Conservation (phyloP, 2,329 filamentous ascomycete genomes). For the Fusarium drepaniforme region DNA sequence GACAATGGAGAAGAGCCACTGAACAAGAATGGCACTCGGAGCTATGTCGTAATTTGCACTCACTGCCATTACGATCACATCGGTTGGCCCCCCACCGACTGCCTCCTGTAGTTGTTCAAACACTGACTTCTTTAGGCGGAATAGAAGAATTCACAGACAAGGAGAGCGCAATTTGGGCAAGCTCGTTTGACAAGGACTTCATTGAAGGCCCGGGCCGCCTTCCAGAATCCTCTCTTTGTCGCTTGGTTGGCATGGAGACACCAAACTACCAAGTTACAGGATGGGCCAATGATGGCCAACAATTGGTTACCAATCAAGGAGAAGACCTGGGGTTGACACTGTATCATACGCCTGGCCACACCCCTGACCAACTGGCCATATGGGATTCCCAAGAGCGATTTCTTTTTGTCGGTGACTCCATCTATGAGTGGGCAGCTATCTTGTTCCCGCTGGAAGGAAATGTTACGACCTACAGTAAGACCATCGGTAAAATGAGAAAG, state of each 20-base stretch:
- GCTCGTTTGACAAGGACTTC: conserved; percentile 52
- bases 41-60: conserved; percentile 57
- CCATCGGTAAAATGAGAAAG: conserved; percentile 18
- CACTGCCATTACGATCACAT: conserved; percentile 62
- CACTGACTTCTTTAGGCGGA: conserved; percentile 39
- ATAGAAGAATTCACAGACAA: conserved; percentile 49
- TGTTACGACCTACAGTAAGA: conserved; percentile 25
- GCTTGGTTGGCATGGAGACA: conserved; percentile 49
- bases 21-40: conserved; percentile 49
- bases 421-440: conserved; percentile 52
- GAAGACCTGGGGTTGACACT: conserved; percentile 53
- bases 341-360: conserved; percentile 60
- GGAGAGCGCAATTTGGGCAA: conserved; percentile 45
- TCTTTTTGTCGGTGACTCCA: conserved; percentile 60
- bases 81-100: conserved; percentile 34
- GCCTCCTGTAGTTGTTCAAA: background rate
- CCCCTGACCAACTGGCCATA: conserved; percentile 58
- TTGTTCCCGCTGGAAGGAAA: conserved; percentile 35
- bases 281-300: conserved; percentile 54
- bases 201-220: conserved; percentile 50
- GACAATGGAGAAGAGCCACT: conserved; percentile 50
- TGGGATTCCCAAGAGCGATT: conserved; percentile 58
- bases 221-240: conserved; percentile 55
- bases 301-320: conserved; percentile 37
- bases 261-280: conserved; percentile 55